Conservation (phyloP, 75 land plant genomes). For the Cunninghamia lanceolata region DNA sequence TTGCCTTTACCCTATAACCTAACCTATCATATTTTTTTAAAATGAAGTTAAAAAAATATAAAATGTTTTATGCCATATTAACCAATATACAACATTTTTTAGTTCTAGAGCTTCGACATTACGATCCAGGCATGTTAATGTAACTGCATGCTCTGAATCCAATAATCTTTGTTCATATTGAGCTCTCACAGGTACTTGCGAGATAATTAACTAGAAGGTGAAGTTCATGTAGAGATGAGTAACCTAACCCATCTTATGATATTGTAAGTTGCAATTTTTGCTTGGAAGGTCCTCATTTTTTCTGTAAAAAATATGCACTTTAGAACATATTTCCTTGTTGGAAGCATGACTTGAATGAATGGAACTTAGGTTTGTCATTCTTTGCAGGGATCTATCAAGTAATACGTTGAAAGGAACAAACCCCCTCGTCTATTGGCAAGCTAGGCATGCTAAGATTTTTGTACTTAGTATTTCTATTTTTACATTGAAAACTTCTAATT, state of each 20-base stretch:
- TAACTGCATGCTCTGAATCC: neutral
- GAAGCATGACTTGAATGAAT: neutral
- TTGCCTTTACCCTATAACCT: neutral
- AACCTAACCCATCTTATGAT: conserved; percentile 45
- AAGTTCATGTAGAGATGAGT: conserved; percentile 59
- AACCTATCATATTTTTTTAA: neutral
- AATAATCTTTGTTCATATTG: neutral
- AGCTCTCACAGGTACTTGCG: conserved; percentile 48
- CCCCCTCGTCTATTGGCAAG: conserved; percentile 59
- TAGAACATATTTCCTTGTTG: neutral
- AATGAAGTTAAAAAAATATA: neutral
- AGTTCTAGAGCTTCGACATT: neutral
- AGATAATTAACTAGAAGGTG: conserved; percentile 63
- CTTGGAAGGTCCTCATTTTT: neutral
- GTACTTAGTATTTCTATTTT: conserved; percentile 37
- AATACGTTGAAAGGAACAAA: conserved; percentile 66
- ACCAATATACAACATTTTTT: neutral
- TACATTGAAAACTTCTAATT: neutral
- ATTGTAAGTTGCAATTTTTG: conserved; percentile 31
- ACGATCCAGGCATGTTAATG: neutral
- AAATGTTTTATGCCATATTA: neutral
- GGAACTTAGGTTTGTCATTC: neutral
- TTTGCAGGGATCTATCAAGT: conserved; percentile 74
- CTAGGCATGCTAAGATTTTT: conserved; percentile 39
- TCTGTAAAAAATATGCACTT: neutral